Conservation (phyloP, 2,329 filamentous ascomycete genomes). For the Colletotrichum nymphaeae region DNA sequence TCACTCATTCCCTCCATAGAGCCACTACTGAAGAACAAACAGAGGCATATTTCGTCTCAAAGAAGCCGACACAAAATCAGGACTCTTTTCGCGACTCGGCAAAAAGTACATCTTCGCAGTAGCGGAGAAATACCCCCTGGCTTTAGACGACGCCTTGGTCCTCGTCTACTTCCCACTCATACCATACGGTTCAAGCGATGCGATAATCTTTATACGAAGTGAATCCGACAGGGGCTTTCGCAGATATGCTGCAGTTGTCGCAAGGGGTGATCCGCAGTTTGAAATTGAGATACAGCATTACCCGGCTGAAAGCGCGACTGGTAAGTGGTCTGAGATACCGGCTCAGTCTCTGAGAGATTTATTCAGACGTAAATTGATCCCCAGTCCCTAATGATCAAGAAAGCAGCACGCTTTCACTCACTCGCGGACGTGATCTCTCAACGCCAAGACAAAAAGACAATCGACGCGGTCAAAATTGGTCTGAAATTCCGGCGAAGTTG, state of each 20-base stretch:
- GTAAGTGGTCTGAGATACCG: neutral
- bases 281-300: neutral
- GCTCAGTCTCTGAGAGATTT: too few species aligned
- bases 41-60: neutral
- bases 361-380: neutral
- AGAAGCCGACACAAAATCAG: neutral
- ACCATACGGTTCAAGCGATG: neutral
- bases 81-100: neutral
- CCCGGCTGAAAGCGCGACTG: neutral
- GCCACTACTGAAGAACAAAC: neutral
- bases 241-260: neutral
- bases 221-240: neutral
- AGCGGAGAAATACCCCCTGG: neutral
- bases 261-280: neutral
- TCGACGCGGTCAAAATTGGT: neutral
- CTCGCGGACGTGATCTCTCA: neutral
- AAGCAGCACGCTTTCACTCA: neutral
- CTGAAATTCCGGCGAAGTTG: neutral
- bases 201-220: neutral
- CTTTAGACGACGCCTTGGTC: neutral
- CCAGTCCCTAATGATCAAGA: neutral
- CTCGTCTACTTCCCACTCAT: neutral
- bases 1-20: fast-evolving
- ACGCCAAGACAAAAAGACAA: neutral
- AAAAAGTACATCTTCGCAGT: neutral